phyloP scores from a whole-genome alignment of 768 basidiomycete species.

The Baorangia bicolor region DNA sequence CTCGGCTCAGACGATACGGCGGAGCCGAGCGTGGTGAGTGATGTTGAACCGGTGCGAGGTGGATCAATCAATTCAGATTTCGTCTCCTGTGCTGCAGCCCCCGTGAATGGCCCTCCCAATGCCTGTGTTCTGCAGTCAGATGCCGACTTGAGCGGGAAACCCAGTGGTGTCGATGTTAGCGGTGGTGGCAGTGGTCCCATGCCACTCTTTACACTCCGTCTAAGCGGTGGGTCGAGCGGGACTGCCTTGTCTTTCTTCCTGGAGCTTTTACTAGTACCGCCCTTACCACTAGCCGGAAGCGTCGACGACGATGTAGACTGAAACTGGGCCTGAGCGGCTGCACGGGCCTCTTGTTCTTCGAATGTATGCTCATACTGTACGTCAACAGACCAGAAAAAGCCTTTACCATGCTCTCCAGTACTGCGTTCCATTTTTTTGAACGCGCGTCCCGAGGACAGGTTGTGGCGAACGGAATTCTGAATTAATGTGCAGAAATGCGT shows the following conservation, averaged over 20 bases:
- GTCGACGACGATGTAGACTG: slow-evolving; percentile 23
- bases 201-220: slow-evolving; percentile 68
- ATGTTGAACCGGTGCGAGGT: slow-evolving; percentile 1
- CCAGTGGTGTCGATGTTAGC: slow-evolving; percentile 61
- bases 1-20: neutral
- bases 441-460: slow-evolving; percentile 87
- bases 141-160: slow-evolving; percentile 40
- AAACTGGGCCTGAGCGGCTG: slow-evolving; percentile 32
- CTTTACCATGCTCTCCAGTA: slow-evolving; percentile 85
- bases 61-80: slow-evolving; percentile 8
- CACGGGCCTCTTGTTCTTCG: slow-evolving; percentile 66
- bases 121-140: slow-evolving; percentile 1
- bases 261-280: slow-evolving; percentile 29
- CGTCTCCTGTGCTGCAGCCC: neutral
- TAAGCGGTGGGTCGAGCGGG: slow-evolving; percentile 59
- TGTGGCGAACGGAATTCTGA: slow-evolving; percentile 94
- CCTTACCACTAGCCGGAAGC: slow-evolving; percentile 35
- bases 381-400: slow-evolving; percentile 92
- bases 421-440: slow-evolving; percentile 90
- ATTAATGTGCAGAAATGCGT: slow-evolving; percentile 4
- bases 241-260: slow-evolving; percentile 62
- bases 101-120: slow-evolving; percentile 3
- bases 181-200: slow-evolving; percentile 62
- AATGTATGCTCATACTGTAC: slow-evolving; percentile 65
- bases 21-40: neutral